Percentiles rank a stretch among this genome's conserved stretches.
Evolutionary conservation across 2,329 filamentous ascomycete species (phyloP).

Genomic region (Fusarium bulbicola): DNA sequence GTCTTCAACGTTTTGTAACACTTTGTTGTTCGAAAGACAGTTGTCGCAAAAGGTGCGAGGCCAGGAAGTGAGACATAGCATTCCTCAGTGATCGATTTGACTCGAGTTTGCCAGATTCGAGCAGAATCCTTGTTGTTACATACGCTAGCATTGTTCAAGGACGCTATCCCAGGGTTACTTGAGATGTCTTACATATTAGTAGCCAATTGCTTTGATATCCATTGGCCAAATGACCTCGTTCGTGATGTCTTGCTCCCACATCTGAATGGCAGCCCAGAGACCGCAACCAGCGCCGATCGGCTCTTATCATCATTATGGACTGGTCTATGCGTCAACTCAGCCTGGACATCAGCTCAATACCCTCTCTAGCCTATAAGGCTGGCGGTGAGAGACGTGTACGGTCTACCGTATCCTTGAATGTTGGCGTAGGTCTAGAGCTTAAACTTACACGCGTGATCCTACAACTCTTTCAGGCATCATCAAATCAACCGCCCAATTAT

Average conservation of each 20-base stretch:
- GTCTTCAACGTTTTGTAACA: neutral
- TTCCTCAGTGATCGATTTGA: neutral
- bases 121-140: neutral
- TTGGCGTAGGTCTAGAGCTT: neutral
- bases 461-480: neutral
- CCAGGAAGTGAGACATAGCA: neutral
- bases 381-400: conserved; percentile 8
- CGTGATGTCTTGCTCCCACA: conserved; percentile 6
- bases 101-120: neutral
- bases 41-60: neutral
- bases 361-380: neutral
- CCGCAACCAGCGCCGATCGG: conserved; percentile 21
- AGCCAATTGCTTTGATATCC: neutral
- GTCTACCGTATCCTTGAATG: neutral
- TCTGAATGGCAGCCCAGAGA: neutral
- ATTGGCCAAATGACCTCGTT: conserved; percentile 6
- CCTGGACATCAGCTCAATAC: conserved; percentile 4
- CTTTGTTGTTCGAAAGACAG: neutral
- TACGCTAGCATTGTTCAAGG: neutral
- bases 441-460: conserved; percentile 7
- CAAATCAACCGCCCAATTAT: neutral
- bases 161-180: conserved; percentile 1
- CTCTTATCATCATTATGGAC: conserved; percentile 17
- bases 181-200: neutral
- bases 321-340: neutral